phyloP scores from a whole-genome alignment of 306 rosid species.

The Quercus alba region DNA sequence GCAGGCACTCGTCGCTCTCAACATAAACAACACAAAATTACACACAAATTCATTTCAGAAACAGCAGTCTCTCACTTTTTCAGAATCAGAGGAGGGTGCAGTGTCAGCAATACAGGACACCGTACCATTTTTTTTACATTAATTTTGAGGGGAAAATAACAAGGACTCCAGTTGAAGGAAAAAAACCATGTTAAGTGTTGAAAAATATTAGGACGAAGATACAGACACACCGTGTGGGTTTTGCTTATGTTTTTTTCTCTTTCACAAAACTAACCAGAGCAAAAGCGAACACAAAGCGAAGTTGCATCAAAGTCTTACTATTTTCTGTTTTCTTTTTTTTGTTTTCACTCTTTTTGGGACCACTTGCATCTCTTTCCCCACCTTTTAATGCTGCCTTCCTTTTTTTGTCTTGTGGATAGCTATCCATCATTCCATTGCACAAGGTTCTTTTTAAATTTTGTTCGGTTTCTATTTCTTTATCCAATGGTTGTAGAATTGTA shows the following conservation, averaged over 20 bases:
- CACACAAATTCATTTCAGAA: conserved; percentile 16
- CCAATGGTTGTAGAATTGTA: neutral
- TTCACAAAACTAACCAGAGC: conserved; percentile 33
- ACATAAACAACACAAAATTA: conserved; percentile 29
- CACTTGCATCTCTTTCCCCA: conserved; percentile 40
- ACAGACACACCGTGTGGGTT: conserved; percentile 8
- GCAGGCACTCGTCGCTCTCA: conserved; percentile 76
- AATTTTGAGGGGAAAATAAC: conserved; percentile 7
- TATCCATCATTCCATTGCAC: neutral
- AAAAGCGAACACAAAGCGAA: conserved; percentile 1
- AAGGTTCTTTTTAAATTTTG: neutral
- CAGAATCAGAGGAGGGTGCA: conserved; percentile 19
- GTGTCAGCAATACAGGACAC: conserved; percentile 28
- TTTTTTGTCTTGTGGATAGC: conserved; percentile 26
- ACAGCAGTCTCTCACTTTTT: conserved; percentile 21
- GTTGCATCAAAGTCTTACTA: conserved; percentile 14
- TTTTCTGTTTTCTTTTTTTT: neutral
- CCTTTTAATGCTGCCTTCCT: conserved; percentile 40
- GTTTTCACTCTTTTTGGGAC: conserved; percentile 16
- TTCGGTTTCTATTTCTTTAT: neutral
- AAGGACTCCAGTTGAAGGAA: neutral
- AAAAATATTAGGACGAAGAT: neutral
- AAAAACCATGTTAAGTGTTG: neutral
- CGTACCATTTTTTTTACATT: conserved; percentile 33
- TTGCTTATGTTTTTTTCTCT: conserved; percentile 20